These are phyloP conservation scores for Backusella sp. DNA, from an alignment of 192 early-diverging fungal species.

Conservation along the genomic window DNA sequence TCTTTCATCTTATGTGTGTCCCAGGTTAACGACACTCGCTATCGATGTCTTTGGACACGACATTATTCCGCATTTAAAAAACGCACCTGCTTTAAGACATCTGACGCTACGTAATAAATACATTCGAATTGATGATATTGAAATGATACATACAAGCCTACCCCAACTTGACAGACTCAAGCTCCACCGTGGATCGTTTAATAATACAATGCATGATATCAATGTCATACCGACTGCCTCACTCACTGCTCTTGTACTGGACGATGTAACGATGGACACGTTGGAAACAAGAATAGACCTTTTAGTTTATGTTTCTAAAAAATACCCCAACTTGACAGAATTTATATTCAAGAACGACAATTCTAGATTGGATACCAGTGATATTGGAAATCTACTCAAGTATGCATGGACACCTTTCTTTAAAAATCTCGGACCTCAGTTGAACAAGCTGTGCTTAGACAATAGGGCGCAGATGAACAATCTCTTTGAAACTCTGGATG, in stretches of 20 bases:
- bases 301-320: neutral
- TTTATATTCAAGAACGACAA: neutral
- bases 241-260: neutral
- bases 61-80: neutral
- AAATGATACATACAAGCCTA: neutral
- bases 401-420: neutral
- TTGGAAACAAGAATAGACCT: neutral
- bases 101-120: neutral
- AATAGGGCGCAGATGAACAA: neutral
- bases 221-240: neutral
- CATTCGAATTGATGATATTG: neutral
- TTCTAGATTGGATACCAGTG: neutral
- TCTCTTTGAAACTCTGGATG: neutral
- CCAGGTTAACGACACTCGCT: neutral
- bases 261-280: neutral
- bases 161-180: neutral
- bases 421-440: neutral
- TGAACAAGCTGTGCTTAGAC: neutral
- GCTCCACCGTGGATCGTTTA: neutral
- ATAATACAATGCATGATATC: neutral
- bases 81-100: neutral
- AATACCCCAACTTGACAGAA: neutral
- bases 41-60: neutral
- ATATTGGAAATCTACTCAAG: neutral
- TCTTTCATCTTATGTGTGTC: neutral